phyloP scores from a whole-genome alignment of 2,329 filamentous ascomycete genomes.

The Fusarium burgessii region DNA sequence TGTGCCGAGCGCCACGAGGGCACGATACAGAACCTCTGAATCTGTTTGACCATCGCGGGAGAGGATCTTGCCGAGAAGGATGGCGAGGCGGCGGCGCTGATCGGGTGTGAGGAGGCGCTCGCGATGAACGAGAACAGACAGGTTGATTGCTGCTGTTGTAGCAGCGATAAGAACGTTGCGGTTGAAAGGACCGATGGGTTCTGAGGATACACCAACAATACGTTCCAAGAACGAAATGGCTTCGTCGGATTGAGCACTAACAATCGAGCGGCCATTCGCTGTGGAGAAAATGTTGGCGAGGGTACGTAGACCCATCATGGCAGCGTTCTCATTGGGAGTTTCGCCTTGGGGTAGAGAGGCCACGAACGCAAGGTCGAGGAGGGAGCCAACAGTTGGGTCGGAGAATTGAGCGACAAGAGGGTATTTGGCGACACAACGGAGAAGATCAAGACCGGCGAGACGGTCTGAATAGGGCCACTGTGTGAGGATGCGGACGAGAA shows the following conservation, averaged over 20 bases:
- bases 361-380: slow-evolving; percentile 67
- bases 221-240: slow-evolving; percentile 73
- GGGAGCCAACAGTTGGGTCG: slow-evolving; percentile 64
- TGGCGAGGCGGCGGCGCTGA: slow-evolving; percentile 61
- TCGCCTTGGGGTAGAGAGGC: slow-evolving; percentile 59
- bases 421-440: slow-evolving; percentile 82
- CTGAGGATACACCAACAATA: slow-evolving; percentile 64
- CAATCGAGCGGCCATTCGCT: slow-evolving; percentile 74
- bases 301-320: slow-evolving; percentile 86
- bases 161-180: slow-evolving; percentile 86
- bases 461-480: slow-evolving; percentile 85
- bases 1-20: slow-evolving; percentile 86
- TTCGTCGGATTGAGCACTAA: slow-evolving; percentile 68
- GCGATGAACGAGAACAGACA: slow-evolving; percentile 75
- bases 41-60: slow-evolving; percentile 71
- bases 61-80: slow-evolving; percentile 73
- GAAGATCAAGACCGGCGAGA: slow-evolving; percentile 85
- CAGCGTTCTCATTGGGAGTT: slow-evolving; percentile 78
- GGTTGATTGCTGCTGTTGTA: slow-evolving; percentile 87
- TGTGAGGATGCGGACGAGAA: slow-evolving; percentile 79
- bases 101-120: slow-evolving; percentile 55
- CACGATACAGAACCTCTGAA: slow-evolving; percentile 84
- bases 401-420: slow-evolving; percentile 73
- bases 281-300: slow-evolving; percentile 88
- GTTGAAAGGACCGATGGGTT: slow-evolving; percentile 68